Percentiles rank a stretch among this genome's conserved stretches.
phyloP scores from a whole-genome alignment of 306 rosid genomes.

The Elaeagnus macrophylla region DNA sequence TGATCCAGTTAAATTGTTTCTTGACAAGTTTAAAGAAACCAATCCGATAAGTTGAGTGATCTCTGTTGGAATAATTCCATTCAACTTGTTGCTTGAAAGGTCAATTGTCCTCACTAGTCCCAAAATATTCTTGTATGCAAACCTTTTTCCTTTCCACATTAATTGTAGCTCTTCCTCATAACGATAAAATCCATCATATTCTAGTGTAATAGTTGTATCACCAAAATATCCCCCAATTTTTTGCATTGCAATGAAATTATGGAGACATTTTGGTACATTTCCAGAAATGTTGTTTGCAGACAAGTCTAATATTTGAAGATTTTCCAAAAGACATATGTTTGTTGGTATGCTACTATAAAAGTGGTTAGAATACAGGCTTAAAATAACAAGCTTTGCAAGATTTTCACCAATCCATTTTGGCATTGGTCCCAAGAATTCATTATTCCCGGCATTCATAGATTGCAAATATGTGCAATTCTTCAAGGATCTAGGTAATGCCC shows the following conservation, averaged over 20 bases:
- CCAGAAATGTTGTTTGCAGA: slow-evolving; percentile 8
- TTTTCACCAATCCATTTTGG: too few relatives aligned
- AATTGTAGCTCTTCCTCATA: neutral
- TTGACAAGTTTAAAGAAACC: too few relatives aligned
- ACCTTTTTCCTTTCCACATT: neutral
- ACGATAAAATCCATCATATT: neutral
- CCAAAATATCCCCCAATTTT: neutral
- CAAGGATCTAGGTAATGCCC: too few relatives aligned
- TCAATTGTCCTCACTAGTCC: too few relatives aligned
- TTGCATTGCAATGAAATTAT: slow-evolving; percentile 1
- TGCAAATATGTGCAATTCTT: too few relatives aligned
- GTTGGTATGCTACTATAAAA: neutral
- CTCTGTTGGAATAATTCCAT: too few relatives aligned
- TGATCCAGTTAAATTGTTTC: neutral
- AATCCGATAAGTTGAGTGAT: too few relatives aligned
- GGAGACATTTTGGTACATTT: too few relatives aligned
- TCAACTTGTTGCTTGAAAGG: too few relatives aligned
- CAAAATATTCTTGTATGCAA: neutral
- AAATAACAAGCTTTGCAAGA: accelerated
- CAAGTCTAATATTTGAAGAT: slow-evolving; percentile 8
- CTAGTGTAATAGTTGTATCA: neutral
- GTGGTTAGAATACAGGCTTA: neutral
- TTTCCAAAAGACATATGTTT: neutral
- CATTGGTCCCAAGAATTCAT: accelerated
- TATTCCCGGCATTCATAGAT: too few relatives aligned